These are phyloP conservation scores for Apodospora peruviana DNA, from an alignment of 495 filamentous ascomycete genomes.

Conservation along the genomic window DNA sequence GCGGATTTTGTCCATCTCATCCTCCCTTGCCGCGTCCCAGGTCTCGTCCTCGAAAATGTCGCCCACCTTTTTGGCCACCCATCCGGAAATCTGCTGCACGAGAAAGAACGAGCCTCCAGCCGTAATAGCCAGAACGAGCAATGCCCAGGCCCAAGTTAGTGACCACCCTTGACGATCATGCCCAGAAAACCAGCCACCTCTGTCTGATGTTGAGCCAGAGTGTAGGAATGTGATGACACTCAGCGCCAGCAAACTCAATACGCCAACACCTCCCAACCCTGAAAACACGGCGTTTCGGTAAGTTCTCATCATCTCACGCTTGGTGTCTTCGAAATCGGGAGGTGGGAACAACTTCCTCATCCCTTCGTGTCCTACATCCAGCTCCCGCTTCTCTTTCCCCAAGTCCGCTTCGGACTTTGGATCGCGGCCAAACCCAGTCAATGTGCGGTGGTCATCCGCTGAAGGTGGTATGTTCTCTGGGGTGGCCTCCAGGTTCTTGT, in stretches of 20 bases:
- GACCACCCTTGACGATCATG: background rate
- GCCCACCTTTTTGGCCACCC: slow-evolving; percentile 47
- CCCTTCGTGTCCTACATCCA: slow-evolving; percentile 39
- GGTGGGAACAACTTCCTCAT: slow-evolving; percentile 60
- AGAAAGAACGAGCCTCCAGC: slow-evolving; percentile 25
- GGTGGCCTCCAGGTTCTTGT: slow-evolving; percentile 48
- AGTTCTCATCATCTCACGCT: slow-evolving; percentile 39
- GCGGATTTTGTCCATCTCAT: slow-evolving; percentile 33
- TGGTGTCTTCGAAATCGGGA: slow-evolving; percentile 46
- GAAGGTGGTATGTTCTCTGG: slow-evolving; percentile 49
- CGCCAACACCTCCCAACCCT: slow-evolving; percentile 1
- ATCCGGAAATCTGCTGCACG: slow-evolving; percentile 43
- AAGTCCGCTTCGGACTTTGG: slow-evolving; percentile 43
- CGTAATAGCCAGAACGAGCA: background rate
- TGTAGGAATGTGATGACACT: background rate
- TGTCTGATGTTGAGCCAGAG: background rate
- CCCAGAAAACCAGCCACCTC: background rate
- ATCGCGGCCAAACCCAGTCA: slow-evolving; percentile 41
- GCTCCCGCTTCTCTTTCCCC: slow-evolving; percentile 39
- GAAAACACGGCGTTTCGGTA: slow-evolving; percentile 34
- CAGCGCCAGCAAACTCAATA: background rate
- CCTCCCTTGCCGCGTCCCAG: slow-evolving; percentile 52
- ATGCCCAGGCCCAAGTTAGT: background rate
- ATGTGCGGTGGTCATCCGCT: slow-evolving; percentile 33
- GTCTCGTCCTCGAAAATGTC: slow-evolving; percentile 56